Conservation (phyloP, 192 early-diverging fungal genomes). For the Entomortierella parvispora region DNA sequence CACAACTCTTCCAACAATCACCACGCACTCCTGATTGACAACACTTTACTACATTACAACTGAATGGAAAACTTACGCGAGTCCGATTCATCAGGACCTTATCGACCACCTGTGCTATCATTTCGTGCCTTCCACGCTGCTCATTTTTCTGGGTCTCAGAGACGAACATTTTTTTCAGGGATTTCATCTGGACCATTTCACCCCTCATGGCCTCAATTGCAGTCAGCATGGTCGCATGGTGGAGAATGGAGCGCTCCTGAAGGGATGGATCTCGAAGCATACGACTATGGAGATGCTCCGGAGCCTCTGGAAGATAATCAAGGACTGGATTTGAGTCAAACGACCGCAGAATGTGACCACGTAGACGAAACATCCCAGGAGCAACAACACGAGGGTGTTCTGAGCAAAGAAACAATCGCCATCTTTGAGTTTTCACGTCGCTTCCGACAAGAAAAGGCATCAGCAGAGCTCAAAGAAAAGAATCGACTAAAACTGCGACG, state of each 20-base stretch:
- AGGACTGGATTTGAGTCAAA: not conserved
- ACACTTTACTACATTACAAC: too few relatives aligned
- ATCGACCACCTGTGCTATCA: slow-evolving; percentile 11
- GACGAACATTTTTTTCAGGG: slow-evolving; percentile 6
- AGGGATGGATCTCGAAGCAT: not conserved
- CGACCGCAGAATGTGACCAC: not conserved
- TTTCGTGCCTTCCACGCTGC: slow-evolving; percentile 18
- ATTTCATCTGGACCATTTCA: not conserved
- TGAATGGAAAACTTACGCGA: too few relatives aligned
- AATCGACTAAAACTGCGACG: slow-evolving; percentile 10
- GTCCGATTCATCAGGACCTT: not conserved
- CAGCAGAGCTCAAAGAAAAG: slow-evolving; percentile 11
- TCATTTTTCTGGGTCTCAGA: slow-evolving; percentile 3
- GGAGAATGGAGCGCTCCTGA: not conserved
- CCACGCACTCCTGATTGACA: too few relatives aligned
- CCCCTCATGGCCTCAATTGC: not conserved
- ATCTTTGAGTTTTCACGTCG: slow-evolving; percentile 47
- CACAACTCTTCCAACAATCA: too few relatives aligned
- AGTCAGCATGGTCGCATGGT: not conserved
- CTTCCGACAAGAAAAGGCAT: slow-evolving; percentile 29
- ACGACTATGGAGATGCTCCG: not conserved
- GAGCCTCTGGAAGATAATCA: not conserved
- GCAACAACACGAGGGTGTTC: not conserved
- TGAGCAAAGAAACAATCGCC: slow-evolving; percentile 38
- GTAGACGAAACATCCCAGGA: not conserved